phyloP scores from a whole-genome alignment of 768 basidiomycete genomes.

The Coprinellus micaceus region DNA sequence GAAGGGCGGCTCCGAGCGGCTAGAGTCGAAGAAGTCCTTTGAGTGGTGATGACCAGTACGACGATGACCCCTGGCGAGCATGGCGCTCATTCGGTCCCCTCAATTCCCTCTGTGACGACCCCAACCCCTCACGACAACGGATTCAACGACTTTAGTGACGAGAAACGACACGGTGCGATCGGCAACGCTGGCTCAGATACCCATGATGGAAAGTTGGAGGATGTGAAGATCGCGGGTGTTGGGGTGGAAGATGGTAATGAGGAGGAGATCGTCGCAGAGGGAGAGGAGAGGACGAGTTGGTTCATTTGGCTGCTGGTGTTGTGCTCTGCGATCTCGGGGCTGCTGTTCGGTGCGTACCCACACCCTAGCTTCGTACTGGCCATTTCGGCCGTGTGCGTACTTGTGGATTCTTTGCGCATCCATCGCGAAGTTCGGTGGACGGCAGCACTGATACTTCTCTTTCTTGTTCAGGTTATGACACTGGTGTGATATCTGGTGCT shows the following conservation, averaged over 20 bases:
- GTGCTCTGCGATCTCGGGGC: slow-evolving; percentile 71
- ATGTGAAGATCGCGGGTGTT: neutral
- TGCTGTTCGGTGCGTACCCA: slow-evolving; percentile 60
- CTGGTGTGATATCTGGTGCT: slow-evolving; percentile 79
- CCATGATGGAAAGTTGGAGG: slow-evolving; percentile 4
- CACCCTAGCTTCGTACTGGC: neutral
- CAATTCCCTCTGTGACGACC: neutral
- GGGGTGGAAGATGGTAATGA: slow-evolving; percentile 11
- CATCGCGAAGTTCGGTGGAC: neutral
- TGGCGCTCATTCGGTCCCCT: neutral
- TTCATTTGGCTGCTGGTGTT: slow-evolving; percentile 77
- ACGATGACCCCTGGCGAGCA: neutral
- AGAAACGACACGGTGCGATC: neutral
- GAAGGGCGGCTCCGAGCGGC: no score
- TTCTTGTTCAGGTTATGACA: slow-evolving; percentile 63
- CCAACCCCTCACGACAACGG: neutral
- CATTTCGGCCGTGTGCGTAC: neutral
- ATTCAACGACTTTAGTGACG: neutral
- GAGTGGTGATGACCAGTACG: neutral
- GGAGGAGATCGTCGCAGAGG: slow-evolving; percentile 60
- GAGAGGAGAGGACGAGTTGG: slow-evolving; percentile 63
- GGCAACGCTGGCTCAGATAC: neutral
- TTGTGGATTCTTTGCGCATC: neutral
- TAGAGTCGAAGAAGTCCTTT: no score
- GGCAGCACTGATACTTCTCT: neutral